Percentiles rank a stretch among this genome's conserved stretches.
These are phyloP conservation scores for Moricandia moricandioides DNA, from an alignment of 345 rosid species.

Conservation along the genomic window DNA sequence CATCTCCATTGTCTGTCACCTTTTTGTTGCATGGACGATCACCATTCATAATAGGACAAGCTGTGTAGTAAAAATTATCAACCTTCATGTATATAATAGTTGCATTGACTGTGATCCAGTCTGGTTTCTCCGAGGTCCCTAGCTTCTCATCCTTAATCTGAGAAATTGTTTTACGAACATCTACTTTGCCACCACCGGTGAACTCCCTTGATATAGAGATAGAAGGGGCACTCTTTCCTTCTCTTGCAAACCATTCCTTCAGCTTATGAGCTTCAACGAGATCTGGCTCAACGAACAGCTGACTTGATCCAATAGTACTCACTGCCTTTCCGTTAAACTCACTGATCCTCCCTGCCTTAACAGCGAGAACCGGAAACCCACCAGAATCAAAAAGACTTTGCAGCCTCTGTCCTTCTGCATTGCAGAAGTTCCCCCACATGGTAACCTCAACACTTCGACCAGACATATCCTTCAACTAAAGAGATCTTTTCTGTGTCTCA, in stretches of 20 bases:
- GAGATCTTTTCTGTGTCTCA: slow-evolving; percentile 77
- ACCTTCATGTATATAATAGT: slow-evolving; percentile 57
- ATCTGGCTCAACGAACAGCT: slow-evolving; percentile 71
- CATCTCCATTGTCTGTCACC: slow-evolving; percentile 84
- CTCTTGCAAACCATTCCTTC: slow-evolving; percentile 75
- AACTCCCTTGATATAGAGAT: slow-evolving; percentile 73
- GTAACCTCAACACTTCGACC: slow-evolving; percentile 82
- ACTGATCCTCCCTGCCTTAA: slow-evolving; percentile 69
- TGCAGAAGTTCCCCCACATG: slow-evolving; percentile 79
- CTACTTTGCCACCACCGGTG: slow-evolving; percentile 44
- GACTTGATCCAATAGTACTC: slow-evolving; percentile 73
- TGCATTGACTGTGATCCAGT: slow-evolving; percentile 76
- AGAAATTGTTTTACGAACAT: slow-evolving; percentile 59
- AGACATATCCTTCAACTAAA: slow-evolving; percentile 80
- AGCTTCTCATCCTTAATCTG: slow-evolving; percentile 86
- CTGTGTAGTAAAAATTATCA: slow-evolving; percentile 86
- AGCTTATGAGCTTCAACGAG: slow-evolving; percentile 61
- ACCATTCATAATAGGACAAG: slow-evolving; percentile 77
- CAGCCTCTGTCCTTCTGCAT: slow-evolving; percentile 68
- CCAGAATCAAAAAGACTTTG: slow-evolving; percentile 76
- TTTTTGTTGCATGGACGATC: slow-evolving; percentile 82
- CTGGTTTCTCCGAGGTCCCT: slow-evolving; percentile 93
- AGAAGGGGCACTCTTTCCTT: slow-evolving; percentile 56
- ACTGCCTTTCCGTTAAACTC: slow-evolving; percentile 83
- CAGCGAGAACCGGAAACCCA: slow-evolving; percentile 68